phyloP scores from a whole-genome alignment of 2,329 filamentous ascomycete species.

The Stromatinia cepivora region DNA sequence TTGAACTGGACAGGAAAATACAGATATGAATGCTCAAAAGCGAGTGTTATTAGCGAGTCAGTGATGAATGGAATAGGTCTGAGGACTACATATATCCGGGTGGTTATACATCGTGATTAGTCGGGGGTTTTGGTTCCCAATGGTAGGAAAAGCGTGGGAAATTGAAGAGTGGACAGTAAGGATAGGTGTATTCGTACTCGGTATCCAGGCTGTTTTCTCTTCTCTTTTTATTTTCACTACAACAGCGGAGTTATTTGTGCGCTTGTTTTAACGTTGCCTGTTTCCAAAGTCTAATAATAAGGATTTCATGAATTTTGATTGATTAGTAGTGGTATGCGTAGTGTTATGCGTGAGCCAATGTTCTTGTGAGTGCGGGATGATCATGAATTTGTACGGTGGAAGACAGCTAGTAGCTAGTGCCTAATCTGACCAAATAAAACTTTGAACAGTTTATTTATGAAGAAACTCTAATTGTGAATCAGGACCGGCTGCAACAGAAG shows the following conservation, averaged over 20 bases:
- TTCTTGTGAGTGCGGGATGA: background rate
- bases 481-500: too few species aligned
- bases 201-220: background rate
- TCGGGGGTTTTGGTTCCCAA: background rate
- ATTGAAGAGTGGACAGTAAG: background rate
- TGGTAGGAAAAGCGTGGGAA: background rate
- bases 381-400: background rate
- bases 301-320: slow-evolving; percentile 5
- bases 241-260: slow-evolving; percentile 10
- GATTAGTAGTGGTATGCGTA: background rate
- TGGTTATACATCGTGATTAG: slow-evolving; percentile 12
- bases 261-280: slow-evolving; percentile 2
- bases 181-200: slow-evolving; percentile 18
- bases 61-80: background rate
- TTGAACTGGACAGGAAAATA: background rate
- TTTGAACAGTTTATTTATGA: too few species aligned
- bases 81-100: background rate
- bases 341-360: background rate
- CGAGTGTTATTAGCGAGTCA: background rate
- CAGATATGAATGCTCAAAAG: slow-evolving; percentile 7
- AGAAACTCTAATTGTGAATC: too few species aligned
- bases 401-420: background rate
- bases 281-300: slow-evolving; percentile 10
- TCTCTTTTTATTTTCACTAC: background rate
- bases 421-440: too few species aligned